These are phyloP conservation scores for Penicillium arizonense DNA, from an alignment of 495 filamentous ascomycete species.

Conservation along the genomic window DNA sequence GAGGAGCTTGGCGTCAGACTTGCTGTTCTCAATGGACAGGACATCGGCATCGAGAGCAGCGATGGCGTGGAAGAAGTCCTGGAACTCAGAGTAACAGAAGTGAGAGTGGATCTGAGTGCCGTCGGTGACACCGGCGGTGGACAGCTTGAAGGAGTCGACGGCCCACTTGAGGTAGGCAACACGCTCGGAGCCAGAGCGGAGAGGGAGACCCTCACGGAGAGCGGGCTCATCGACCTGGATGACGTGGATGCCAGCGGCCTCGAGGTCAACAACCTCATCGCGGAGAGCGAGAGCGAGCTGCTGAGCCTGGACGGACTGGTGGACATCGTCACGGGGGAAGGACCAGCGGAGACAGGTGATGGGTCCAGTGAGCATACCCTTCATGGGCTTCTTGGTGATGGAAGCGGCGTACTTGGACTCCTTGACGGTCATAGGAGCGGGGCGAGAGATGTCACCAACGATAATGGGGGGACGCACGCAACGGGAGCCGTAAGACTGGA, in stretches of 20 bases:
- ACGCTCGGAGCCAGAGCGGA: constrained; percentile 86
- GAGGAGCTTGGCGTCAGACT: constrained; percentile 98
- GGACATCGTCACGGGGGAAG: constrained; percentile 98
- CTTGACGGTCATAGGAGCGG: constrained; percentile 97
- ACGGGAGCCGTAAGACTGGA: constrained; percentile 95
- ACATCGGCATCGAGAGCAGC: constrained; percentile 97
- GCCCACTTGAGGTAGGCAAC: constrained; percentile 95
- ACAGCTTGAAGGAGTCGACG: constrained; percentile 93
- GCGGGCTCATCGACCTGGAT: constrained; percentile 99
- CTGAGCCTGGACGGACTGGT: constrained; percentile 98
- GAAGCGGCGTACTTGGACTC: constrained; percentile 98
- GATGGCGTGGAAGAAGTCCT: constrained; percentile 99
- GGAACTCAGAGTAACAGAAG: constrained; percentile 99
- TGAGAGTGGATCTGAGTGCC: constrained; percentile 98
- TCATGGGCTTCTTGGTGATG: constrained; percentile 97
- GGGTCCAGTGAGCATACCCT: constrained; percentile 99
- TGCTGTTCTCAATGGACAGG: constrained; percentile 98
- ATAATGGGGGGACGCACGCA: constrained; percentile 98
- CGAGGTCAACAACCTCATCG: constrained; percentile 97
- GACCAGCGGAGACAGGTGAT: constrained; percentile 99
- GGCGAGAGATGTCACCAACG: constrained; percentile 96
- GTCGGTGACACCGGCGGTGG: constrained; percentile 85
- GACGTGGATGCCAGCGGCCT: constrained; percentile 91
- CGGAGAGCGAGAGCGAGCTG: constrained; percentile 97
- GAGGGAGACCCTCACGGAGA: constrained; percentile 97